A percentile compares a stretch with the other conserved stretches of the same genome.
These are phyloP conservation scores for Candida michaelii DNA, from an alignment of 805 yeast genomes.

Conservation along the genomic window DNA sequence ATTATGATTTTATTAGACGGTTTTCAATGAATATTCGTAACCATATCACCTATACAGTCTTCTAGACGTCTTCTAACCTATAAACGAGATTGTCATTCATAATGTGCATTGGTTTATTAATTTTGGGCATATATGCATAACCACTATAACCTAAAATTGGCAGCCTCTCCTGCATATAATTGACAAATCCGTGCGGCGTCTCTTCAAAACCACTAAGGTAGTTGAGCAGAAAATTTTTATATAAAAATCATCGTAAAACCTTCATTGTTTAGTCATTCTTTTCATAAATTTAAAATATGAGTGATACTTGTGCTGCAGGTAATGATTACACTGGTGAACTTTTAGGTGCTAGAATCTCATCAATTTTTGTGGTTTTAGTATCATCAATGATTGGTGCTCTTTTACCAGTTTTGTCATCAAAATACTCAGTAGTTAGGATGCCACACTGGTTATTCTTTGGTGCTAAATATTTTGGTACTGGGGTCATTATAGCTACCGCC, in stretches of 20 bases:
- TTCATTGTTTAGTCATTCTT: neutral
- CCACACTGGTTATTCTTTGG: conserved; percentile 65
- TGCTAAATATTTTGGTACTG: conserved; percentile 79
- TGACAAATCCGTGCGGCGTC: conserved; percentile 3
- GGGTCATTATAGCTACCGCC: conserved; percentile 80
- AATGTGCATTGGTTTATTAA: too few species aligned
- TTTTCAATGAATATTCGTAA: too few species aligned
- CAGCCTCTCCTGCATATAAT: neutral
- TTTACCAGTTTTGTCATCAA: conserved; percentile 62
- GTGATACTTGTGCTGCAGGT: conserved; percentile 31
- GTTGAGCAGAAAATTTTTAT: conserved; percentile 2
- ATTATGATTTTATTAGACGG: too few species aligned
- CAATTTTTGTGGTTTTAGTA: conserved; percentile 60
- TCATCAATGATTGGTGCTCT: conserved; percentile 56
- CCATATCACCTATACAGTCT: too few species aligned
- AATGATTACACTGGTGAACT: conserved; percentile 47
- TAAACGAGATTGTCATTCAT: too few species aligned
- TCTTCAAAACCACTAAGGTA: conserved; percentile 3
- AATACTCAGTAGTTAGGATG: conserved; percentile 54
- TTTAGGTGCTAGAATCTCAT: conserved; percentile 54
- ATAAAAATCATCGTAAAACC: conserved; percentile 1
- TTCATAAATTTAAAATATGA: neutral
- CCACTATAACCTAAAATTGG: neutral
- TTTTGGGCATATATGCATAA: too few species aligned
- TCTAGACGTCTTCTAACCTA: too few species aligned